A percentile compares a stretch with the other conserved stretches of the same genome.
phyloP scores from a whole-genome alignment of 2,329 filamentous ascomycete genomes.

The Diaporthe sp. region DNA sequence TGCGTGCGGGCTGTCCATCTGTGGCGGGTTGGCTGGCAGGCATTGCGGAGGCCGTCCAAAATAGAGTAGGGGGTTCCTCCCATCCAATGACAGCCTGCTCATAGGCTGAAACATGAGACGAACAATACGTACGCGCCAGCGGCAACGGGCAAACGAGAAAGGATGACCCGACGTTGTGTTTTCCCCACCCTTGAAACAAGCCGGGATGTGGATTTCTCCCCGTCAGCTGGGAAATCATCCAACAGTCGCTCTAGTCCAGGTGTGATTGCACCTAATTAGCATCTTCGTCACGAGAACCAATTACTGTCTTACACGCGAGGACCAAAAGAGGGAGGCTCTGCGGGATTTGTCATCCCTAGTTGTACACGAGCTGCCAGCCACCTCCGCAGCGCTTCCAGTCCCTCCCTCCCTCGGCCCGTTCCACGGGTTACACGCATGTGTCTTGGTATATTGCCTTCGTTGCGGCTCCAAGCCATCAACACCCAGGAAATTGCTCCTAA shows the following conservation, averaged over 20 bases:
- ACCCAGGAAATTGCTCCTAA: background rate
- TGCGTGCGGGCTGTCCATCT: background rate
- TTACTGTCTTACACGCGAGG: background rate
- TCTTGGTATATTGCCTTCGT: background rate
- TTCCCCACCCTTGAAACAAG: conserved; percentile 30
- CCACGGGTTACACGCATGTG: background rate
- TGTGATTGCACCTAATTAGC: background rate
- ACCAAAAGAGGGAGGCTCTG: conserved; percentile 9
- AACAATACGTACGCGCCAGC: conserved; percentile 33
- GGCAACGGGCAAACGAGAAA: conserved; percentile 12
- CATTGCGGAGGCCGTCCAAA: conserved; percentile 12
- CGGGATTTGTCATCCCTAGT: background rate
- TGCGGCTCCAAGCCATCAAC: background rate
- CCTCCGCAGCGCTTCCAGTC: background rate
- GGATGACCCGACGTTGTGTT: background rate
- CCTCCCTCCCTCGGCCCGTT: conserved; percentile 14
- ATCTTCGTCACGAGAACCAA: background rate
- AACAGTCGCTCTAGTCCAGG: background rate
- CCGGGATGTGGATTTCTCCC: conserved; percentile 4
- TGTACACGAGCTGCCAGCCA: background rate
- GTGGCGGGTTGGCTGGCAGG: conserved; percentile 1
- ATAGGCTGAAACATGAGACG: conserved; percentile 33
- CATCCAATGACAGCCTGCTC: background rate
- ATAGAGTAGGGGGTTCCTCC: conserved; percentile 14
- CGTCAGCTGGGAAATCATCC: conserved; percentile 1